A percentile compares a stretch with the other conserved stretches of the same genome.
Conservation (phyloP, 106 monocot species). For the Ottelia alismoides region DNA sequence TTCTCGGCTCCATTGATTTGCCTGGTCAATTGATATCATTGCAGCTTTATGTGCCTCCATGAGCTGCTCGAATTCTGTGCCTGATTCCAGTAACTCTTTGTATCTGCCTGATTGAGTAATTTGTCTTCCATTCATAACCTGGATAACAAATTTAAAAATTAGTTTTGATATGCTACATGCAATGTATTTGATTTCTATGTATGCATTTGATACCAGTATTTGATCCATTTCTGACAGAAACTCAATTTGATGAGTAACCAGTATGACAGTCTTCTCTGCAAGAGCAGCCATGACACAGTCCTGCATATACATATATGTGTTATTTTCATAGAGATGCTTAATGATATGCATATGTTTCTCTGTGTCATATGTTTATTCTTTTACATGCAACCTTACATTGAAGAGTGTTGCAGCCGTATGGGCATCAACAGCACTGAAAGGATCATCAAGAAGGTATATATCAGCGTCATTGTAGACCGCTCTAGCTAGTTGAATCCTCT, state of each 20-base stretch:
- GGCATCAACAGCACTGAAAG: conserved; percentile 94
- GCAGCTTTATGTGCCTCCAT: conserved; percentile 75
- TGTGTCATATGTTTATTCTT: no score
- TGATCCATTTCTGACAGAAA: conserved; percentile 57
- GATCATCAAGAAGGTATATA: conserved; percentile 82
- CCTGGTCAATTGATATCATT: conserved; percentile 30
- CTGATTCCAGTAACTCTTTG: conserved; percentile 40
- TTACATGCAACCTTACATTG: conserved; percentile 61
- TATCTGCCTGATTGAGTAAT: conserved; percentile 65
- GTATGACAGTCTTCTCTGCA: conserved; percentile 65
- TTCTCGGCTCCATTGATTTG: conserved; percentile 1
- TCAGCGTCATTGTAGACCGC: conserved; percentile 83
- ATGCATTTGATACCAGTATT: conserved; percentile 53
- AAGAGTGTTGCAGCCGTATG: conserved; percentile 76
- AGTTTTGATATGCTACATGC: neutral
- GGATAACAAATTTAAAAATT: neutral
- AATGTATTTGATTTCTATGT: neutral
- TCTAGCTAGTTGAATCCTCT: conserved; percentile 86
- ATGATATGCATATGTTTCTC: no score
- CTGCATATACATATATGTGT: no score
- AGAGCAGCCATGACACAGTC: conserved; percentile 68
- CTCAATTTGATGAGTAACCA: conserved; percentile 87
- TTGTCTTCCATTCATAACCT: conserved; percentile 75
- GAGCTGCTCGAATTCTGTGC: conserved; percentile 70
- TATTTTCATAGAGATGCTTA: no score